Base-by-base conservation (phyloP, 2,329 filamentous ascomycete species). In the Fusarium cyanostomum region DNA sequence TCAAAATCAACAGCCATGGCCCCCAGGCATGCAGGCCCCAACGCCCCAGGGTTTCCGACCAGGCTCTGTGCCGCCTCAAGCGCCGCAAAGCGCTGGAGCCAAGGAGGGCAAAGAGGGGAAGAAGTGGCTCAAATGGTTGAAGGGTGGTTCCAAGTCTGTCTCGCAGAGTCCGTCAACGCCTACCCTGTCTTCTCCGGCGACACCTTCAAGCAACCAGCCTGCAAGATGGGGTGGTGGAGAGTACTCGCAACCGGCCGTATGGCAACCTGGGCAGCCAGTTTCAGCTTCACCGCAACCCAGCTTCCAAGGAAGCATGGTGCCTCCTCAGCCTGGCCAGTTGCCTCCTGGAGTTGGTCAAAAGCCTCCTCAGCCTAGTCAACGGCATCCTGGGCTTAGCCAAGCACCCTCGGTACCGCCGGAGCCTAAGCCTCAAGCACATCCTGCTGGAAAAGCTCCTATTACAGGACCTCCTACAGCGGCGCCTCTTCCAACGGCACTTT, bases 81-180 rank as follows among this genome's bases (percentile, higher is more conserved):
- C 54, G 7, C 37, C 49, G 5, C 53, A 61, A 7, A 68, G 64
- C 28, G 62, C 66, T 10, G 62, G 59, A 1, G 55, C 65, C 7
- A 71, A 67, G 30, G 67, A 70, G 35, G 63, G 63, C 11, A 66
- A 66, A 11, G 63, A 59, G 3, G 50, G 59, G 12, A 70, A 69
- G 58, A 70, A 64, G 49, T 71, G 69, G 69, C 35, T 70, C 37
- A 71, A 70, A 30, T 71, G 67, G 59, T 45, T 69, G 34, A 71
- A 71, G 26, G 67, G 65, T 7, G 65, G 69, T 7, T 56, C 56
- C 18, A 71, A 71, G 11, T 54, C 69, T 43, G 54, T 53, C n/a
- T 50, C 58, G 1, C 60, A 58, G 1, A 70, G 58, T 5, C 66
- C 68, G 8, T 68, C 65, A 8, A 60, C 56, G 2, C 58, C 63